Base-by-base conservation (phyloP, 768 basidiomycete species). In the Gautieria morchelliformis region DNA sequence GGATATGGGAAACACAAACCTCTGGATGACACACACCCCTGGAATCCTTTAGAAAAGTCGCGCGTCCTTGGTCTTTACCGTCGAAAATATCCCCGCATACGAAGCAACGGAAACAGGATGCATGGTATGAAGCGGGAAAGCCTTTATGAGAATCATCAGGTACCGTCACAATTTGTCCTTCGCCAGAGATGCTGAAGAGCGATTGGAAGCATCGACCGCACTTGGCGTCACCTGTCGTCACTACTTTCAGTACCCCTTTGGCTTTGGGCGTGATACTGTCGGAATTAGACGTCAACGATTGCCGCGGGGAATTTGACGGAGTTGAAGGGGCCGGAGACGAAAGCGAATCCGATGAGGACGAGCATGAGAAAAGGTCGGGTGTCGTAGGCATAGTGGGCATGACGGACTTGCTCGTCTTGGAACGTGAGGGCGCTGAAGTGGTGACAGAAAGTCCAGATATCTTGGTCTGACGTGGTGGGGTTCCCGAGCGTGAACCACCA, bases 71-170 rank as follows among this genome's bases (percentile, higher is more conserved):
- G 50, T 71, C 70, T 37, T 71, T 72, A 65, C 86, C 85, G 60
- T 78, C 79, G 63, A 93, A 89, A 9, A 74, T 65, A 17, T 78
- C 76, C 45, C 80, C 72, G 63, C 89, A 93, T 20, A 85, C 71
- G 20, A 68, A 72, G 63, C 89, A 93, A 53, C 77, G 80, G 69
- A 93, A 91, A 66, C 89, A 93, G 44, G 81, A 77, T 3, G 79
- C 74, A 62, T 93, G 89, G 63, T 87, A 92, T 20, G 77, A 75
- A 66, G 78, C 77, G n/a, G 81, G 76, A 22, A 72, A 69, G 17
- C 72, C 73, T 32, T 70, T 75, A 45, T 68, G 63, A 37, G 66
- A 68, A 52, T 71, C 68, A 57, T 78, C 79, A 7, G 88, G 86
- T 30, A 89, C 79, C 2, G 85, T 86, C 33, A 90, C 80, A 67